Evolutionary conservation across 371 early-diverging fungal species (phyloP), one percentile per base, ranked within the genome.

Genomic region (Phascolomyces articulosus): DNA sequence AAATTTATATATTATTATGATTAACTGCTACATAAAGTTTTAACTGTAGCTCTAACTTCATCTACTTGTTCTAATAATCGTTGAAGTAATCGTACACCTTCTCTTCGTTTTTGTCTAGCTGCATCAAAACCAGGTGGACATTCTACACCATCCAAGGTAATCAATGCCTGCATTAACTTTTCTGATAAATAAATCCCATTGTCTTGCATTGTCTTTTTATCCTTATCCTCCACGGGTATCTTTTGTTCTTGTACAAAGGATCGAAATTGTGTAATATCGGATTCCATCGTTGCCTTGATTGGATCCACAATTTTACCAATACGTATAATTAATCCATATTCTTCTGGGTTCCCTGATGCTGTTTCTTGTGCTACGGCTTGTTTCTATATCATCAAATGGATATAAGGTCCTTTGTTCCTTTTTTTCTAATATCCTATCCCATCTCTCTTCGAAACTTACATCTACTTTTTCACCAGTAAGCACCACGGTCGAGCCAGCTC

Each of bases 71-170:
- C 86, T 56, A 87, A 63, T 44, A 80, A 66, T 51, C 60, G 55
- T 63, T 87, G 87, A 1, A 81, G 72, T 24, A 75, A 72, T 58
- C 77, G 77, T 40, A 88, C 89, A 20, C 86, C 80, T 63, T 85
- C 85, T 65, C 78, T 67, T 70, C 89, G 76, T 27, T 73, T 80
- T 40, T 78, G 81, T 29, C 89, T 66, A n/a, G 89, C 89, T 0
- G 85, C 79, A 55, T 84, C 80, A 66, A 87, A 87, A 18, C 74
- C 79, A 20, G 66, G 68, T 20, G 86, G 78, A 58, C 86, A 87
- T 40, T 78, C 83, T 6, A 87, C 82, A 1, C 81, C 77, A 64
- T 88, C 89, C 63, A 87, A 72, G 29, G 73, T 64, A 40, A 88
- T 71, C 28, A 88, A 60, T 1, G 80, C 71, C 66, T 86, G 85